Conservation (phyloP, 2,329 filamentous ascomycete species). For the Fusarium pilosicola region DNA sequence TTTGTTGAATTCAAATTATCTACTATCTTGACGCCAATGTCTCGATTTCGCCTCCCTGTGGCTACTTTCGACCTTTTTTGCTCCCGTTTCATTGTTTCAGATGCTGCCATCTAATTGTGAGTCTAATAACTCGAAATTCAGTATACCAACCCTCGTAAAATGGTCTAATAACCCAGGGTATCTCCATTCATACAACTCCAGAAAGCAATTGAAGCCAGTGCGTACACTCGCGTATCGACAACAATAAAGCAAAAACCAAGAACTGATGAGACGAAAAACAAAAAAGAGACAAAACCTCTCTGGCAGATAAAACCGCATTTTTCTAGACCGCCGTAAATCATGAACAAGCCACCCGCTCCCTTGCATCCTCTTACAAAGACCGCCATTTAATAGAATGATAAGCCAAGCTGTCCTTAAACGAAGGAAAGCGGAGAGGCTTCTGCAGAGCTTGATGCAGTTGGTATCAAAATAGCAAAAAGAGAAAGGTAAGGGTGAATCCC, state of each 20-base stretch:
- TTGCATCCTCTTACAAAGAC: slow-evolving; percentile 27
- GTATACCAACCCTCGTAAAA: slow-evolving; percentile 24
- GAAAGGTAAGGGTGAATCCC: slow-evolving; percentile 25
- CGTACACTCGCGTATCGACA: neutral
- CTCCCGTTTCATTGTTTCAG: slow-evolving; percentile 4
- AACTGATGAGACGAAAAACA: slow-evolving; percentile 20
- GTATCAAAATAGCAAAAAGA: slow-evolving; percentile 34
- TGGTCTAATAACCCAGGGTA: slow-evolving; percentile 39
- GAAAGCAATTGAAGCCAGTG: neutral
- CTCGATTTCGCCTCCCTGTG: slow-evolving; percentile 23
- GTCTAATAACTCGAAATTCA: slow-evolving; percentile 35
- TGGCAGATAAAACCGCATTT: slow-evolving; percentile 28
- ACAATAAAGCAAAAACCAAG: slow-evolving; percentile 6
- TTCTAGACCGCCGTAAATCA: slow-evolving; percentile 21
- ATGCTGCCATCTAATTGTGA: slow-evolving; percentile 26
- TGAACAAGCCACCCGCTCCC: slow-evolving; percentile 33
- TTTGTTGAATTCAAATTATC: slow-evolving; percentile 18
- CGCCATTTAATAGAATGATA: slow-evolving; percentile 33
- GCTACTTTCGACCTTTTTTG: slow-evolving; percentile 25
- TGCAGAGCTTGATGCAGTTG: slow-evolving; percentile 22
- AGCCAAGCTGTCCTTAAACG: slow-evolving; percentile 20
- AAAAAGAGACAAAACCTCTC: slow-evolving; percentile 20
- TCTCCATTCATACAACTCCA: slow-evolving; percentile 15
- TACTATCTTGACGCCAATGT: slow-evolving; percentile 26
- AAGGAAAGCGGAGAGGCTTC: slow-evolving; percentile 9